A percentile compares a stretch with the other conserved stretches of the same genome.
Conservation (phyloP, 2,329 filamentous ascomycete genomes). For the Chalaropsis ovoidea region DNA sequence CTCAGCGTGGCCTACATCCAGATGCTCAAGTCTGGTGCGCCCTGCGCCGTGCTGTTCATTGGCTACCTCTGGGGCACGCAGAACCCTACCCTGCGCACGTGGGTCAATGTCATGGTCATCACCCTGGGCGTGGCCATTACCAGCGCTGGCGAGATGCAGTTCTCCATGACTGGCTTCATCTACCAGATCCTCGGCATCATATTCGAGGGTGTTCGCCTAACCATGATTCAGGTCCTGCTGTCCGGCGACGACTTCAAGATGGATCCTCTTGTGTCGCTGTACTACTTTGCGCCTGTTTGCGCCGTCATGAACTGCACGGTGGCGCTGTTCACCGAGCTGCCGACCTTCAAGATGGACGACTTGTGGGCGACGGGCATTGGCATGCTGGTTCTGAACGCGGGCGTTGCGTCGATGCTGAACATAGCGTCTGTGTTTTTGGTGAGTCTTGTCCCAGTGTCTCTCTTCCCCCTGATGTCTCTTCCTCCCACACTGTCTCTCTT, state of each 20-base stretch:
- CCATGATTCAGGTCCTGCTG: conserved; percentile 77
- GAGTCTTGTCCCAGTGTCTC: conserved; percentile 33
- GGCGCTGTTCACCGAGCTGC: conserved; percentile 58
- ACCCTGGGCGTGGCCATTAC: conserved; percentile 45
- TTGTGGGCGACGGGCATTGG: conserved; percentile 54
- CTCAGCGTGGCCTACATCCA: conserved; percentile 59
- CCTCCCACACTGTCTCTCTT: conserved; percentile 19
- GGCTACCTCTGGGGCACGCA: conserved; percentile 51
- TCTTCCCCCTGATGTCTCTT: no score
- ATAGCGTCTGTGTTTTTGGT: conserved; percentile 79
- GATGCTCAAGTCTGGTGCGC: conserved; percentile 60
- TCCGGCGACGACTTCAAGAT: conserved; percentile 69
- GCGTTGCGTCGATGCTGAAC: conserved; percentile 70
- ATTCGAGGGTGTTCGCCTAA: conserved; percentile 70
- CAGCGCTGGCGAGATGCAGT: conserved; percentile 55
- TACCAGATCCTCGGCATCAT: conserved; percentile 65
- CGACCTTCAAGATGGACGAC: conserved; percentile 54
- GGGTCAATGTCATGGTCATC: conserved; percentile 44
- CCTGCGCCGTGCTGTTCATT: conserved; percentile 55
- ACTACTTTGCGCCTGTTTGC: conserved; percentile 83
- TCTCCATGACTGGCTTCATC: conserved; percentile 54
- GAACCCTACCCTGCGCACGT: conserved; percentile 37
- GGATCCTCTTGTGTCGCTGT: conserved; percentile 78
- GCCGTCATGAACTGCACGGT: conserved; percentile 68
- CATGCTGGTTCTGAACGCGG: conserved; percentile 61